phyloP scores from a whole-genome alignment of 441 rosid species.

The Populus hybrid region DNA sequence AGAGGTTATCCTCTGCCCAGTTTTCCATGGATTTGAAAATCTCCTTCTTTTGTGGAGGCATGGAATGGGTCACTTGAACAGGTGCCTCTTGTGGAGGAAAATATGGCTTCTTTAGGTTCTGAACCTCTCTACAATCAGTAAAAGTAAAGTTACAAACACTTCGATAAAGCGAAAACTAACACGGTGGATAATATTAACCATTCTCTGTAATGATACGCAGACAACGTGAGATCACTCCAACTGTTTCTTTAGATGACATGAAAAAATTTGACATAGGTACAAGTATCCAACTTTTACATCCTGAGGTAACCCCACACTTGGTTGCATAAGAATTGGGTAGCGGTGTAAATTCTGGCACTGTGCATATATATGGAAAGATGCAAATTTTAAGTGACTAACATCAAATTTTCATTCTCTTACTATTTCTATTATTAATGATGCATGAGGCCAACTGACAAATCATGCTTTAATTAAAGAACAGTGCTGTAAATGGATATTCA shows the following conservation, averaged over 20 bases:
- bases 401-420: too few relatives aligned
- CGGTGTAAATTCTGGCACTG: neutral
- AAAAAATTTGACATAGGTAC: neutral
- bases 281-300: neutral
- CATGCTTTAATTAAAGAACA: too few relatives aligned
- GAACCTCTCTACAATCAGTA: slow-evolving; percentile 50
- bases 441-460: too few relatives aligned
- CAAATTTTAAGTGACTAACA: too few relatives aligned
- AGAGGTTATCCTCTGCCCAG: slow-evolving; percentile 74
- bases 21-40: slow-evolving; percentile 75
- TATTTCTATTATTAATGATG: too few relatives aligned
- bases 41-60: slow-evolving; percentile 81
- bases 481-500: too few relatives aligned
- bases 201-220: neutral
- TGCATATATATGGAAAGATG: too few relatives aligned
- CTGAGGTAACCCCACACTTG: neutral
- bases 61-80: slow-evolving; percentile 63
- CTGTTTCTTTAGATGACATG: neutral
- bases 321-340: neutral
- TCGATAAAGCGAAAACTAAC: neutral
- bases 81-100: slow-evolving; percentile 60
- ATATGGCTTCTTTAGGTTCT: slow-evolving; percentile 54
- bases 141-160: slow-evolving; percentile 1
- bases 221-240: neutral
- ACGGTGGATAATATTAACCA: neutral